These are phyloP conservation scores for Aspergillus nidulans DNA, from an alignment of 495 filamentous ascomycete species.

Conservation along the genomic window DNA sequence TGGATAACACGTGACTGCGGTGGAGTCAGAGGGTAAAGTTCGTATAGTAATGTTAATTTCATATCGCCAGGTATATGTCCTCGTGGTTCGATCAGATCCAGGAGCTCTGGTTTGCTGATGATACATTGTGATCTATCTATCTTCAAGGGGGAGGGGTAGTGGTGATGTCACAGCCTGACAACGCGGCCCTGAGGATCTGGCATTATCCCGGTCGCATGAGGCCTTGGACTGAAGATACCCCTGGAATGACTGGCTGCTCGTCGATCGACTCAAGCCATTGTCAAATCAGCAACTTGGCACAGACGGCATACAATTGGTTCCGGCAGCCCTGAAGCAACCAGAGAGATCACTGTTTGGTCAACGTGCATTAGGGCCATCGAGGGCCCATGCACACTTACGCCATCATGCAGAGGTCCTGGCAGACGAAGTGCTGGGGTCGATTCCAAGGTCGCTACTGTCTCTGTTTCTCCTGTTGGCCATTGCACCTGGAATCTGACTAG, in stretches of 20 bases:
- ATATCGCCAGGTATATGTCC: neutral
- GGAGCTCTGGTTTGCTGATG: neutral
- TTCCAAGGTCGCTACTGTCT: neutral
- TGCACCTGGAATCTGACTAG: neutral
- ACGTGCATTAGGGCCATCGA: conserved; percentile 17
- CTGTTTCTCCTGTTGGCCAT: neutral
- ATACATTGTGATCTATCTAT: neutral
- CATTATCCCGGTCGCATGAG: neutral
- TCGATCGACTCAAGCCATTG: neutral
- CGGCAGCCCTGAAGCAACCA: neutral
- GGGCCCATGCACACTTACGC: conserved; percentile 17
- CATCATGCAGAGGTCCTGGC: conserved; percentile 16
- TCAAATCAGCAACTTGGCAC: neutral
- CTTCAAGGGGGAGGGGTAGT: neutral
- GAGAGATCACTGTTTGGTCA: conserved; percentile 14
- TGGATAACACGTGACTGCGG: too few relatives aligned
- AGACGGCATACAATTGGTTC: neutral
- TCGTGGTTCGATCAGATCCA: neutral
- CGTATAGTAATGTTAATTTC: too few relatives aligned
- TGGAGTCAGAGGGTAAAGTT: too few relatives aligned
- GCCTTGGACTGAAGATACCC: too few relatives aligned
- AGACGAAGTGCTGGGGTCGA: neutral
- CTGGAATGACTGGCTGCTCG: neutral
- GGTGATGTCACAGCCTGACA: neutral
- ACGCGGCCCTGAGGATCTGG: neutral